Evolutionary conservation across 768 basidiomycete genomes (phyloP).

Genomic region (Boletellus ananas): DNA sequence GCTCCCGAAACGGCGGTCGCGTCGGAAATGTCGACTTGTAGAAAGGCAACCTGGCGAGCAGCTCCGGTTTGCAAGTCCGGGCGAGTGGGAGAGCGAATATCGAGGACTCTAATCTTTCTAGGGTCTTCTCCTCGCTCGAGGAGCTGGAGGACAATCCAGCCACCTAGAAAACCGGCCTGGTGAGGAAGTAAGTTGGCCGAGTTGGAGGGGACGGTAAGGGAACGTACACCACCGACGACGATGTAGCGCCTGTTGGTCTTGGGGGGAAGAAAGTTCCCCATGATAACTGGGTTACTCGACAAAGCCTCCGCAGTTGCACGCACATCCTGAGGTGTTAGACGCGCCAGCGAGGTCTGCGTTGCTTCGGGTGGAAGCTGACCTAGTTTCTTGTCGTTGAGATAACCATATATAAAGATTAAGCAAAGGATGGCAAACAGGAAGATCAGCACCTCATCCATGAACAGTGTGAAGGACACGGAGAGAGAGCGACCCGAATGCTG

Average conservation of each 20-base stretch:
- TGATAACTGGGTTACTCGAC: slow-evolving; percentile 31
- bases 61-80: slow-evolving; percentile 51
- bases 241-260: slow-evolving; percentile 75
- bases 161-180: slow-evolving; percentile 72
- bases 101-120: slow-evolving; percentile 58
- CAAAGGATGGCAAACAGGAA: slow-evolving; percentile 5
- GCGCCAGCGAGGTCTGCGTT: slow-evolving; percentile 40
- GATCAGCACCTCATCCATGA: slow-evolving; percentile 16
- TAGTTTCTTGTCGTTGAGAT: slow-evolving; percentile 54
- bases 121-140: slow-evolving; percentile 70
- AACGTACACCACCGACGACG: slow-evolving; percentile 67
- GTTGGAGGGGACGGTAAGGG: neutral
- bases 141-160: slow-evolving; percentile 71
- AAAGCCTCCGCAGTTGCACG: slow-evolving; percentile 37
- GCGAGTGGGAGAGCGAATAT: slow-evolving; percentile 60
- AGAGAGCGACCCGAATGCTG: too few relatives aligned
- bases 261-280: slow-evolving; percentile 51
- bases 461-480: too few relatives aligned
- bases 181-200: neutral
- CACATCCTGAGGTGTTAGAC: slow-evolving; percentile 45
- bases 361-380: slow-evolving; percentile 46
- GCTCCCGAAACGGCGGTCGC: slow-evolving; percentile 50
- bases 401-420: slow-evolving; percentile 36
- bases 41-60: slow-evolving; percentile 52
- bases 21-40: slow-evolving; percentile 57